A percentile compares a stretch with the other conserved stretches of the same genome.
These are phyloP conservation scores for Rosa persica DNA, from an alignment of 306 rosid genomes.

Conservation along the genomic window DNA sequence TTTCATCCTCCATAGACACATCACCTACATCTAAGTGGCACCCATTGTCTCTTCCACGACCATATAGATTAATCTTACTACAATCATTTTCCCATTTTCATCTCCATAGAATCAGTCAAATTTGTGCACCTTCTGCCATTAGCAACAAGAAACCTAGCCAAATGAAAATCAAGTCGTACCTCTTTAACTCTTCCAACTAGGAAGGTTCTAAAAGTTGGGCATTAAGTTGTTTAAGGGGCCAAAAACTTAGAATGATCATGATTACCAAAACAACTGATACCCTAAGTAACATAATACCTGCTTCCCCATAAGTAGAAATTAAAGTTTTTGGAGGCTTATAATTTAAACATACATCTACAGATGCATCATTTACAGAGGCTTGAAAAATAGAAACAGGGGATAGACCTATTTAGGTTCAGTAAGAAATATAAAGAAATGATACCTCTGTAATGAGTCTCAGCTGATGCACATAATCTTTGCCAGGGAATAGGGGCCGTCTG, in stretches of 20 bases:
- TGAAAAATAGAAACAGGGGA: not conserved
- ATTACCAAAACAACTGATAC: constrained; percentile 15
- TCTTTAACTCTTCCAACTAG: not conserved
- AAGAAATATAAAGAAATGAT: constrained; percentile 19
- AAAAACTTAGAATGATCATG: not conserved
- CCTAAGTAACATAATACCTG: not conserved
- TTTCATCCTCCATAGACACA: not conserved
- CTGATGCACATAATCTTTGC: constrained; percentile 96
- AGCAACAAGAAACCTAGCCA: constrained; percentile 12
- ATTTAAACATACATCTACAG: not conserved
- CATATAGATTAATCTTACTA: not conserved
- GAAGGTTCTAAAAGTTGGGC: not conserved
- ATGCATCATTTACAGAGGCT: not conserved
- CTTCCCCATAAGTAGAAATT: not conserved
- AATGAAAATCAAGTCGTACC: not conserved
- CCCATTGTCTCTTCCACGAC: not conserved
- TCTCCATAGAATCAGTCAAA: constrained; percentile 5
- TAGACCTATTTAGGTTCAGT: not conserved
- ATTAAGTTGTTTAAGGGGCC: not conserved
- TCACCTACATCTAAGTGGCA: not conserved
- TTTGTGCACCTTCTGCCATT: constrained; percentile 4
- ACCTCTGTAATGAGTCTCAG: constrained; percentile 92
- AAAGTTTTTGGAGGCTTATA: not conserved
- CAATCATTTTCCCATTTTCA: not conserved
- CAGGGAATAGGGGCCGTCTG: constrained; percentile 87